These are phyloP conservation scores for Fonsecaea monophora DNA, from an alignment of 2,329 filamentous ascomycete species.

Conservation along the genomic window DNA sequence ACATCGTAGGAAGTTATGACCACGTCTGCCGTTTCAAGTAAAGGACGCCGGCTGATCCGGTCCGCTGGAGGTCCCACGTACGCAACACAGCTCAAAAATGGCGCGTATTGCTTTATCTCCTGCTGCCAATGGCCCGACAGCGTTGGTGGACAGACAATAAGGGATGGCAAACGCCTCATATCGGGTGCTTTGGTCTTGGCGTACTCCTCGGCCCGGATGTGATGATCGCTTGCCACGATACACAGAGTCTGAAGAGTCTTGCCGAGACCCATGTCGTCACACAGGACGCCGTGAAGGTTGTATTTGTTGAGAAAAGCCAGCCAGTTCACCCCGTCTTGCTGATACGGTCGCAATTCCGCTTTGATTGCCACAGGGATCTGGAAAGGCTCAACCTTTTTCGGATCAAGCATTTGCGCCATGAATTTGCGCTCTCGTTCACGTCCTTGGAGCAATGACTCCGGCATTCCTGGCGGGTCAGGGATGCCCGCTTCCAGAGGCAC, in stretches of 20 bases:
- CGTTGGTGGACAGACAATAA: constrained; percentile 95
- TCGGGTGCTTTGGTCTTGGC: constrained; percentile 80
- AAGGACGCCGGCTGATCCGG: constrained; percentile 71
- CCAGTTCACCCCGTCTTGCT: constrained; percentile 99
- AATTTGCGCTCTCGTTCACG: constrained; percentile 95
- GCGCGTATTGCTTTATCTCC: constrained; percentile 93
- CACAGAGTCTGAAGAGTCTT: constrained; percentile 98
- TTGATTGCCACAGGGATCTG: constrained; percentile 95
- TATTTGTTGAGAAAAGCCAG: constrained; percentile 97
- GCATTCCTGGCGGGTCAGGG: constrained; percentile 91
- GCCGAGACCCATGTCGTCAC: constrained; percentile 98
- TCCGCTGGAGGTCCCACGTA: constrained; percentile 90
- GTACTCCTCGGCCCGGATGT: constrained; percentile 89
- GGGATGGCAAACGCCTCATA: constrained; percentile 78
- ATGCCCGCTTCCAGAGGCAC: constrained; percentile 97
- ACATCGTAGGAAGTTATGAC: constrained; percentile 99
- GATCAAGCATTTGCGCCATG: constrained; percentile 93
- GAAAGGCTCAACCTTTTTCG: constrained; percentile 95
- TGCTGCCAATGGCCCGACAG: constrained; percentile 98
- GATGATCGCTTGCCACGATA: constrained; percentile 97
- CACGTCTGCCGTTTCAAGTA: constrained; percentile 80
- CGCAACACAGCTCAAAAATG: constrained; percentile 85
- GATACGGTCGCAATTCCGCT: constrained; percentile 92
- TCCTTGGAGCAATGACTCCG: constrained; percentile 83
- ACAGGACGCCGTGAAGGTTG: constrained; percentile 96